A percentile compares a stretch with the other conserved stretches of the same genome.
These are phyloP conservation scores for Suillus weaverae DNA, from an alignment of 768 basidiomycete species.

Conservation along the genomic window DNA sequence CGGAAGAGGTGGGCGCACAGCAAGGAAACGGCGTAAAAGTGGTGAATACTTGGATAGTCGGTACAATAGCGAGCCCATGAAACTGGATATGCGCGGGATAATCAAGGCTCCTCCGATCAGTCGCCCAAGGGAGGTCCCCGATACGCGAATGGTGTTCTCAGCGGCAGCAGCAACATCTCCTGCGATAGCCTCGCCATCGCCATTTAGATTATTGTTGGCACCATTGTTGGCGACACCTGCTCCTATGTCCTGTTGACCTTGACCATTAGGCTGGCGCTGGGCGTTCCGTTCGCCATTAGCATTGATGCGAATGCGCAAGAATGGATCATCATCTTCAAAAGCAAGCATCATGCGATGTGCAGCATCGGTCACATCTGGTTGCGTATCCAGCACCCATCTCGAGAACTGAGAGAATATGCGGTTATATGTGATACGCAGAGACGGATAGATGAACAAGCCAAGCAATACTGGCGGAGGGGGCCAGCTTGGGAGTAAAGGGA, in stretches of 20 bases:
- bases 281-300: constrained; percentile 33
- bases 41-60: constrained; percentile 44
- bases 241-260: constrained; percentile 12
- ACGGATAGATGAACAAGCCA: constrained; percentile 51
- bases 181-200: constrained; percentile 10
- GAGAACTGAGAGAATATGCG: constrained; percentile 41
- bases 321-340: constrained; percentile 28
- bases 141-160: constrained; percentile 57
- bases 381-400: constrained; percentile 43
- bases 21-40: constrained; percentile 27
- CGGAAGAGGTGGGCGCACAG: constrained; percentile 21
- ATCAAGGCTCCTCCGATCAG: constrained; percentile 68
- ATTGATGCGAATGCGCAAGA: constrained; percentile 30
- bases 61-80: constrained; percentile 63
- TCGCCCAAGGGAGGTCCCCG: constrained; percentile 61
- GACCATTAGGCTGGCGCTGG: constrained; percentile 14
- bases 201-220: constrained; percentile 10
- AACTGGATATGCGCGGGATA: constrained; percentile 62
- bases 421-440: constrained; percentile 47
- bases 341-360: constrained; percentile 24
- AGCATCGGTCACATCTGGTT: constrained; percentile 18
- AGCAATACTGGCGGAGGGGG: constrained; percentile 62
- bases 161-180: constrained; percentile 49
- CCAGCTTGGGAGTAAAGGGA: constrained; percentile 42
- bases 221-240: constrained; percentile 13